Evolutionary conservation across 208 protist species (phyloP), one percentile per base, ranked within the genome.

Genomic region (Blastocrithidia nonstop): DNA sequence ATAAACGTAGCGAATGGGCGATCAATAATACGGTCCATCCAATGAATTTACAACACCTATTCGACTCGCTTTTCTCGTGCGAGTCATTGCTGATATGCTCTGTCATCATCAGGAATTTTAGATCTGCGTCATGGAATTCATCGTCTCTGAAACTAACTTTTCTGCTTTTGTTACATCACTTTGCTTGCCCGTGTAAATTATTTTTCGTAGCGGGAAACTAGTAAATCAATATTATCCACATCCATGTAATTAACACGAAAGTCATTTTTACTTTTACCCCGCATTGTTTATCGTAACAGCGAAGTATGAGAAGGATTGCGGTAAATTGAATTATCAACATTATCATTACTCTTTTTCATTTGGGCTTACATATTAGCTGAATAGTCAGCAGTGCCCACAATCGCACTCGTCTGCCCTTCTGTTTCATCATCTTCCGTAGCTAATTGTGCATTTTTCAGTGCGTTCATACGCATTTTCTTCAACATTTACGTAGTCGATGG

Each of bases 41-140:
- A 80, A 50, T 93, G 84, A 35, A 93, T 74, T 24, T 77, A 59
- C 9, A 93, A 55, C 28, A 46, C 48, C 44, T 85, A 66, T 8
- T 54, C 58, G 32, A 77, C 47, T 16, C 56, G 33, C 41, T 78
- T 43, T 50, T 84, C 66, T 33, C 89, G 79, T 21, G 35, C 39
- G 37, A 56, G 50, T 79, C 84, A 93, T 45, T 87, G 67, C 31
- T 83, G 43, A 46, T 81, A 93, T 15, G 73, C 59, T 17, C 45
- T 46, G 44, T 93, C 84, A 19, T 54, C 60, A 16, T 81, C 68
- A 93, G 59, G 87, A 74, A 50, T 87, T 86, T n/a, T n/a, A n/a
- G 19, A 65, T 32, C 27, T 64, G 32, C 13, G 77, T 26, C 8
- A 60, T 1, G 7, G 55, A 44, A 31, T 67, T 27, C 7, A 62